Evolutionary conservation across 331 rosid genomes (phyloP).

Genomic region (Telfairia occidentalis): DNA sequence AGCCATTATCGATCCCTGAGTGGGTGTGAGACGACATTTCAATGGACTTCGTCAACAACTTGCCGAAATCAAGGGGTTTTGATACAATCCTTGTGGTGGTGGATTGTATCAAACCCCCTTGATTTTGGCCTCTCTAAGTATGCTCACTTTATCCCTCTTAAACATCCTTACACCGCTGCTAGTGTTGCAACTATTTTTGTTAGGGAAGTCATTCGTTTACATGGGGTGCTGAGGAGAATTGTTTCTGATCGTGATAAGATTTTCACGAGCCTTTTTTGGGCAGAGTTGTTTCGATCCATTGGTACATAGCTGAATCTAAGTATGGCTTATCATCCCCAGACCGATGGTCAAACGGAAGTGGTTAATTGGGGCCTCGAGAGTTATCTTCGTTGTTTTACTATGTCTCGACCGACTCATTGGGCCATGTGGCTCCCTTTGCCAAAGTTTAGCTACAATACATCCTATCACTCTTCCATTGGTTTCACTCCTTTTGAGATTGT

Average conservation of each 20-base stretch:
- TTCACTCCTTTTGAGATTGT: background rate
- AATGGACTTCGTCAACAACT: too few species aligned
- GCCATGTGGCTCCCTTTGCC: background rate
- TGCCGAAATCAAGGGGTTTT: too few species aligned
- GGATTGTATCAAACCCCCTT: too few species aligned
- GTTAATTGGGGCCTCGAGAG: background rate
- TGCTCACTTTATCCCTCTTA: background rate
- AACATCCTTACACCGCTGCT: background rate
- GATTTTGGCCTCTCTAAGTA: too few species aligned
- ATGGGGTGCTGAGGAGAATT: background rate
- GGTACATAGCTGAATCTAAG: background rate
- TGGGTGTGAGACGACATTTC: too few species aligned
- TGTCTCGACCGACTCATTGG: background rate
- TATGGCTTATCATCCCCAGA: background rate
- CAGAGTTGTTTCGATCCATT: background rate
- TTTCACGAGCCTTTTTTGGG: background rate
- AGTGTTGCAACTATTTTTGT: background rate
- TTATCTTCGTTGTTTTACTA: background rate
- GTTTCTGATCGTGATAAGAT: background rate
- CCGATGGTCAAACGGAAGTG: background rate
- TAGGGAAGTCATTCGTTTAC: background rate
- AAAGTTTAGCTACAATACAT: background rate
- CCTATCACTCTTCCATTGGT: fast-evolving
- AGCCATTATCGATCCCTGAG: too few species aligned
- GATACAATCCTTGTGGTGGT: too few species aligned